These are phyloP conservation scores for Scedosporium aurantiacum DNA, from an alignment of 2,329 filamentous ascomycete genomes.

Conservation along the genomic window DNA sequence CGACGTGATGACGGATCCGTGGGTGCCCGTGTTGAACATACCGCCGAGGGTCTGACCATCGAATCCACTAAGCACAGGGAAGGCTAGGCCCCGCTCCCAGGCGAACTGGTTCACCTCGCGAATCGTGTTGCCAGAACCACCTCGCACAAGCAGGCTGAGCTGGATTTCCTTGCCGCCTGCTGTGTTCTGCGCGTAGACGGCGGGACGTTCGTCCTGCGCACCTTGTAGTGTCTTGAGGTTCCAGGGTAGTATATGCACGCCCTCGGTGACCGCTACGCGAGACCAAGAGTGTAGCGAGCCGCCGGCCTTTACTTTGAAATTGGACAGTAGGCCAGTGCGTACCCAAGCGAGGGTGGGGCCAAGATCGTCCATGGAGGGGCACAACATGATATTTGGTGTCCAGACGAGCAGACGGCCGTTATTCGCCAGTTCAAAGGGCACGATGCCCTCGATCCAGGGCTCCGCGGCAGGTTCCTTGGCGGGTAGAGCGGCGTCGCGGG, in stretches of 20 bases:
- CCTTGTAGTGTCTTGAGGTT: slow-evolving; percentile 2
- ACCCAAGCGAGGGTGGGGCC: slow-evolving; percentile 2
- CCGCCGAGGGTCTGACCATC: slow-evolving; percentile 7
- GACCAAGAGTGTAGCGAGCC: slow-evolving; percentile 6
- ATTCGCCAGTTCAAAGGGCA: slow-evolving; percentile 2
- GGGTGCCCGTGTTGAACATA: slow-evolving; percentile 8
- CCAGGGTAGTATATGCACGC: not conserved
- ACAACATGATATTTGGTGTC: slow-evolving; percentile 3
- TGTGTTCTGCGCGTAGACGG: not conserved
- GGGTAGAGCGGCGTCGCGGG: not conserved
- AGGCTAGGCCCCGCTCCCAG: slow-evolving; percentile 4
- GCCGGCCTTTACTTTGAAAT: slow-evolving; percentile 4
- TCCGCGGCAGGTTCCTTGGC: not conserved
- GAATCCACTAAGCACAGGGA: slow-evolving; percentile 6
- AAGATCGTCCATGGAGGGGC: slow-evolving; percentile 4
- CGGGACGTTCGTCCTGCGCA: not conserved
- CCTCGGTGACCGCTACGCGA: slow-evolving; percentile 1
- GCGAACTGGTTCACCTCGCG: slow-evolving; percentile 4
- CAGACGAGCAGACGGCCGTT: slow-evolving; percentile 4
- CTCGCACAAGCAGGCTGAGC: not conserved
- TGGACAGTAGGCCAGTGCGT: not conserved
- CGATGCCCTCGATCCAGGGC: slow-evolving; percentile 4
- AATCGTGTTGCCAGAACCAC: slow-evolving; percentile 5
- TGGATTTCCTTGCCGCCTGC: not conserved
- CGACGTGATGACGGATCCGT: slow-evolving; percentile 4